These are phyloP conservation scores for Neonectria sp. DNA, from an alignment of 2,329 filamentous ascomycete species.

Conservation along the genomic window DNA sequence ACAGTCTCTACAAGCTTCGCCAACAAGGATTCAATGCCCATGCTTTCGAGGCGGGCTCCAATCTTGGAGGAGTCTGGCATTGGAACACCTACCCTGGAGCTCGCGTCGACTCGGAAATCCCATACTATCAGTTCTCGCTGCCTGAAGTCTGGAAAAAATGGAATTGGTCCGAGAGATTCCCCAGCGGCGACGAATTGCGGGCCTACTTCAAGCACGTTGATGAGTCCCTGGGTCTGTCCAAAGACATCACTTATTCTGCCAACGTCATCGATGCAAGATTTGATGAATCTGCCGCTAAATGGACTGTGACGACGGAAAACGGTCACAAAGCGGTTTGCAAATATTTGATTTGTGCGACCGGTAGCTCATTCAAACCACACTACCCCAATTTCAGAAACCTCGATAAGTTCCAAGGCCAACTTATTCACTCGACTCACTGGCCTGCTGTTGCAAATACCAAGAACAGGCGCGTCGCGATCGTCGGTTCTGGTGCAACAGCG, in stretches of 20 bases:
- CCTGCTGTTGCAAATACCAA: conserved; percentile 38
- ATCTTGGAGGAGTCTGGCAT: conserved; percentile 32
- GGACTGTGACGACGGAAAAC: conserved; percentile 60
- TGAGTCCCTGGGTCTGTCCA: conserved; percentile 19
- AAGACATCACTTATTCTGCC: conserved; percentile 57
- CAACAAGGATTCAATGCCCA: conserved; percentile 24
- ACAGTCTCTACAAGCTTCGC: conserved; percentile 25
- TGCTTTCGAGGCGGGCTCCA: conserved; percentile 22
- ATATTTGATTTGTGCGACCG: conserved; percentile 63
- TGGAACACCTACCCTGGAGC: conserved; percentile 34
- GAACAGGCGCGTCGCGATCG: conserved; percentile 48
- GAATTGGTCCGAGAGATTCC: conserved; percentile 28
- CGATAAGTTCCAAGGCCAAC: conserved; percentile 46
- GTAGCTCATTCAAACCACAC: conserved; percentile 61
- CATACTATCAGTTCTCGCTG: conserved; percentile 28
- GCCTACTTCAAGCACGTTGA: conserved; percentile 24
- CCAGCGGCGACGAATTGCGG: conserved; percentile 18
- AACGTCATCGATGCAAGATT: conserved; percentile 15
- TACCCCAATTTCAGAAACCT: conserved; percentile 54
- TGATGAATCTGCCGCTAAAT: conserved; percentile 48
- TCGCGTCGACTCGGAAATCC: conserved; percentile 34
- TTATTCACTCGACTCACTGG: conserved; percentile 51
- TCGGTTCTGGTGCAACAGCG: conserved; percentile 51
- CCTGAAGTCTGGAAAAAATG: conserved; percentile 31
- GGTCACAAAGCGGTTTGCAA: conserved; percentile 56